Evolutionary conservation across 331 rosid genomes (phyloP), one percentile per base, ranked within the genome.

Genomic region (Malus hybrid): DNA sequence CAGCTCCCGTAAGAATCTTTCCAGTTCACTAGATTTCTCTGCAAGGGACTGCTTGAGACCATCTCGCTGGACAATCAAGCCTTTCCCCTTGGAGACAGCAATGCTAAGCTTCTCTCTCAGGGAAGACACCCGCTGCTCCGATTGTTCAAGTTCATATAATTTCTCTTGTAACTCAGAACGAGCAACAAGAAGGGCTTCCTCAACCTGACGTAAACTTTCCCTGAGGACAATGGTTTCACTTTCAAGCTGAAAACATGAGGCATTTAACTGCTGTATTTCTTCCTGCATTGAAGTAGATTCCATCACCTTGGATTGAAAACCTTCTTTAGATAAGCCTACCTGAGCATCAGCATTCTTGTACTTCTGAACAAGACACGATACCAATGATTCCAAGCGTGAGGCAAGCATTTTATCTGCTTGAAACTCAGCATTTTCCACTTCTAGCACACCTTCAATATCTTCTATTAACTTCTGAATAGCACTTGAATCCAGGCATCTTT

Each of bases 51-150:
- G 96, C 83, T 89, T 92, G 73, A 90, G 96, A 85, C 89, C 83
- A 81, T 94, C 99, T 39, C 99, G 89, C 85, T 92, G 97, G 66
- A 94, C 97, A 64, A 94, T 79, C 88, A 95, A 85, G 71, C 97
- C 97, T 83, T 95, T 95, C 42, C 99, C 99, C 88, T 92, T 95
- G 78, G 97, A 77, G 77, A 92, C 99, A 79, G 99, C 99, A 75
- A 95, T 92, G 86, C 97, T 70, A 75, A 95, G 98, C 86, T 92
- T 95, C 86, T 92, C 98, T 76, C 98, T 86, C 33, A 88, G 69
- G 64, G 99, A 88, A 75, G 90, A 87, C 70, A 88, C 89, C 68
- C 97, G 90, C 77, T 86, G 98, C 79, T 95, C 98, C 24, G 96
- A 84, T 79, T 90, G 93, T 75, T 88, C 91, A 67, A 90, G 87